Conservation (phyloP, 108 stramenopile genomes). For the Cyclotella atomus region DNA sequence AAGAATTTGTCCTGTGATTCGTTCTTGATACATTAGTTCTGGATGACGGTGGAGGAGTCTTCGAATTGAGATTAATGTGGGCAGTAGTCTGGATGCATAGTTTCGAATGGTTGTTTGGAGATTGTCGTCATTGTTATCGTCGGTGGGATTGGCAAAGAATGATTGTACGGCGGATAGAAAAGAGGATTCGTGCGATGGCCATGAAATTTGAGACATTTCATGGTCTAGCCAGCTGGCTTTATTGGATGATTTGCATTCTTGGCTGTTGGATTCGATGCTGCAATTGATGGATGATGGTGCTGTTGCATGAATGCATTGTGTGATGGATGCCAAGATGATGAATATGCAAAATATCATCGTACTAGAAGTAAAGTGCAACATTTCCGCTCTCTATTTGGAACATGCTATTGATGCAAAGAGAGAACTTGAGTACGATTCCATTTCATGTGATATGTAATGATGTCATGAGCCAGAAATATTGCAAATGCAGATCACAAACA, state of each 20-base stretch:
- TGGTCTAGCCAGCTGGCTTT: conserved; percentile 16
- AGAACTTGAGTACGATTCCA: too few species aligned
- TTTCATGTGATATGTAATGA: too few species aligned
- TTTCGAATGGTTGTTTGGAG: conserved; percentile 43
- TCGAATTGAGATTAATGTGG: conserved; percentile 62
- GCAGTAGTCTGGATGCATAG: conserved; percentile 32
- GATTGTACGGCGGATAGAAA: conserved; percentile 12
- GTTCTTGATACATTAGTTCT: conserved; percentile 83
- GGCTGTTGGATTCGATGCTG: not conserved
- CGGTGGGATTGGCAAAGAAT: conserved; percentile 8
- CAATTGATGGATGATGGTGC: not conserved
- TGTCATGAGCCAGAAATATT: too few species aligned
- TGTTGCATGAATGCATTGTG: conserved; percentile 4
- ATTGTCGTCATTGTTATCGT: not conserved
- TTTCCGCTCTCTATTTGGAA: too few species aligned
- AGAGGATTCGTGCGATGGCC: not conserved
- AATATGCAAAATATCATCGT: not conserved
- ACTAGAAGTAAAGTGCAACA: too few species aligned
- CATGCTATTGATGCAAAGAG: too few species aligned
- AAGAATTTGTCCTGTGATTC: conserved; percentile 63
- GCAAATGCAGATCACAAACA: too few species aligned
- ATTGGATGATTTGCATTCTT: not conserved
- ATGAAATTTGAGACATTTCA: conserved; percentile 30
- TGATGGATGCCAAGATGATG: not conserved
- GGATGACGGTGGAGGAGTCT: conserved; percentile 75